Percentiles rank a stretch among this genome's conserved stretches.
phyloP scores from a whole-genome alignment of 2,329 filamentous ascomycete species.

The Cytospora schulzeri region DNA sequence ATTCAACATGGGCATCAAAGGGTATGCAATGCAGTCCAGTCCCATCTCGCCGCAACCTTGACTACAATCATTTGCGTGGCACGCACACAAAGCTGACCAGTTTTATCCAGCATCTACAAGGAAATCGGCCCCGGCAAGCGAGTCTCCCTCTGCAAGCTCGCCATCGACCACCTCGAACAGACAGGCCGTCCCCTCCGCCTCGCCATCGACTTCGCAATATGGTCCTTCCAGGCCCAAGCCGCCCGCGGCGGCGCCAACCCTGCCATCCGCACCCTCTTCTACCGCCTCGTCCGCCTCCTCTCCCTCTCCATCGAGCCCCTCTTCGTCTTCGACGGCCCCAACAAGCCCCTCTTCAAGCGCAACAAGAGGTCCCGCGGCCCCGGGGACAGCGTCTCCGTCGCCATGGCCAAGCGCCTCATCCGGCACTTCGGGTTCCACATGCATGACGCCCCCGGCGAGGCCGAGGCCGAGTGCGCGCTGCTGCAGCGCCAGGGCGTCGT shows the following conservation, averaged over 20 bases:
- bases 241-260: conserved; percentile 86
- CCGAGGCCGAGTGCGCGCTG: conserved; percentile 91
- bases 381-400: conserved; percentile 67
- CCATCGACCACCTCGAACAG: conserved; percentile 73
- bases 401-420: conserved; percentile 81
- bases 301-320: conserved; percentile 52
- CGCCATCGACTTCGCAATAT: conserved; percentile 94
- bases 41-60: not conserved
- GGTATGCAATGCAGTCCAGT: conserved; percentile 43
- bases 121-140: conserved; percentile 82
- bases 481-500: conserved; percentile 81
- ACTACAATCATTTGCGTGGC: too few relatives aligned
- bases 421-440: conserved; percentile 81
- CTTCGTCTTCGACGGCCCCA: conserved; percentile 56
- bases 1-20: conserved; percentile 65
- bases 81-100: conserved; percentile 7
- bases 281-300: conserved; percentile 68
- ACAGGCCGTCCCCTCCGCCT: conserved; percentile 76
- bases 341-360: conserved; percentile 74
- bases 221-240: conserved; percentile 92
- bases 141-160: conserved; percentile 79
- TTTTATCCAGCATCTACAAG: conserved; percentile 71
- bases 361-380: conserved; percentile 72
- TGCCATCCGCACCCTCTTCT: conserved; percentile 88
- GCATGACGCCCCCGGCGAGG: conserved; percentile 90